Percentiles rank a stretch among this genome's conserved stretches.
These are phyloP conservation scores for Nannochloris sp. DNA, from an alignment of 139 green algal species.

Conservation along the genomic window DNA sequence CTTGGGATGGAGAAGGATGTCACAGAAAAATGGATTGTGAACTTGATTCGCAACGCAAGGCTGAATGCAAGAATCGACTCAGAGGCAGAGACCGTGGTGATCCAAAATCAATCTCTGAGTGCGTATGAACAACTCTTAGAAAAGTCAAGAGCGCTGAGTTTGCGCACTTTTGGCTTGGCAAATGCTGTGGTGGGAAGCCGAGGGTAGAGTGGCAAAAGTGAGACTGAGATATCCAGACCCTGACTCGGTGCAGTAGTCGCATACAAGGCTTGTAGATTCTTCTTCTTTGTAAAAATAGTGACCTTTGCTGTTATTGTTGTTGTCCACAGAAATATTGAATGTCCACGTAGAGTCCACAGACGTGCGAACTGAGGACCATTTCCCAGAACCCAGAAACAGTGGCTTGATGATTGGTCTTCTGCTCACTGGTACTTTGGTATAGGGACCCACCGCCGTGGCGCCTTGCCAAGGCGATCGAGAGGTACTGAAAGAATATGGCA, in stretches of 20 bases:
- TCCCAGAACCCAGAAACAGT: background rate
- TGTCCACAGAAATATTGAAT: constrained; percentile 26
- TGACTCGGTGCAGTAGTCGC: too few species aligned
- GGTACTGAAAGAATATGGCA: too few species aligned
- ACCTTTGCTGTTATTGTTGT: too few species aligned
- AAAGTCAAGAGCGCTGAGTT: constrained; percentile 71
- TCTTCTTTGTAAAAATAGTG: too few species aligned
- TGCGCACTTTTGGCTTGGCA: constrained; percentile 81
- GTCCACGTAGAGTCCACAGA: constrained; percentile 12
- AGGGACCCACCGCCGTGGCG: too few species aligned
- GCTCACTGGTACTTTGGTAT: background rate
- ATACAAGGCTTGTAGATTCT: too few species aligned
- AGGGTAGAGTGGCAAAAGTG: background rate
- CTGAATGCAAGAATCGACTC: constrained; percentile 97
- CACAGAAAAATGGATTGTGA: constrained; percentile 92
- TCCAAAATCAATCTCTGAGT: constrained; percentile 61
- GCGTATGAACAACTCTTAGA: constrained; percentile 77
- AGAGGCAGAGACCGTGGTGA: constrained; percentile 87
- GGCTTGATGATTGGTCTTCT: background rate
- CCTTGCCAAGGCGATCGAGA: too few species aligned
- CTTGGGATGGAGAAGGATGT: constrained; percentile 74
- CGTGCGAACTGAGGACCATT: background rate
- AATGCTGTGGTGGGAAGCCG: constrained; percentile 65
- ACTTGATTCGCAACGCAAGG: constrained; percentile 82
- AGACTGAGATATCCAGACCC: too few species aligned